Percentiles rank a stretch among this genome's conserved stretches.
These are phyloP conservation scores for Calocybe gambosa DNA, from an alignment of 1,284 basidiomycete genomes.

Conservation along the genomic window DNA sequence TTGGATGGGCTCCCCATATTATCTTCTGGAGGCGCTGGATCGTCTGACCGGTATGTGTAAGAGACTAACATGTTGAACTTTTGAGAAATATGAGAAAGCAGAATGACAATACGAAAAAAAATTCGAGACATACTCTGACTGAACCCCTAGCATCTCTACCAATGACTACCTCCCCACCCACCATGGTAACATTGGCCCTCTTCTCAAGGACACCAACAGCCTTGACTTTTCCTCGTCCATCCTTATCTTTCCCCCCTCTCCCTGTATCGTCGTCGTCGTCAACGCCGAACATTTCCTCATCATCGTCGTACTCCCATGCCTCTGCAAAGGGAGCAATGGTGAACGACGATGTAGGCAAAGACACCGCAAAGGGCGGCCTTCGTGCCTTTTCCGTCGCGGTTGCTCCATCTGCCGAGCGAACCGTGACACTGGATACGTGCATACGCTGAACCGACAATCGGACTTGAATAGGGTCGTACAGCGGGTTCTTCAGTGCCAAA, in stretches of 20 bases:
- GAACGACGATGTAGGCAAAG: conserved; percentile 71
- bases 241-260: conserved; percentile 35
- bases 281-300: conserved; percentile 71
- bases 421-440: conserved; percentile 32
- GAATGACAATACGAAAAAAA: background rate
- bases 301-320: conserved; percentile 94
- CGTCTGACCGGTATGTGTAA: conserved; percentile 89
- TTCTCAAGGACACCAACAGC: conserved; percentile 77
- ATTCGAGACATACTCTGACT: conserved; percentile 53
- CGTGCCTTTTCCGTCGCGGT: conserved; percentile 44
- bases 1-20: background rate
- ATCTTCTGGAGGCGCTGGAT: conserved; percentile 56
- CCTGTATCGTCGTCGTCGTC: conserved; percentile 22
- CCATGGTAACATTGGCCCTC: conserved; percentile 80
- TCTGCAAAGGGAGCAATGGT: conserved; percentile 85
- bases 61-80: conserved; percentile 91
- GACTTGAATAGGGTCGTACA: conserved; percentile 92
- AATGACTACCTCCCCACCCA: conserved; percentile 79
- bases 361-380: conserved; percentile 69
- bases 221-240: conserved; percentile 49
- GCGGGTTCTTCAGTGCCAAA: conserved; percentile 84
- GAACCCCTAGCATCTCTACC: conserved; percentile 69
- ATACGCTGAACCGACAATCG: conserved; percentile 68
- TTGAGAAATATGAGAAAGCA: background rate
- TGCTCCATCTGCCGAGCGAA: conserved; percentile 30